These are phyloP conservation scores for Tolypocladium album DNA, from an alignment of 2,329 filamentous ascomycete genomes.

Conservation along the genomic window DNA sequence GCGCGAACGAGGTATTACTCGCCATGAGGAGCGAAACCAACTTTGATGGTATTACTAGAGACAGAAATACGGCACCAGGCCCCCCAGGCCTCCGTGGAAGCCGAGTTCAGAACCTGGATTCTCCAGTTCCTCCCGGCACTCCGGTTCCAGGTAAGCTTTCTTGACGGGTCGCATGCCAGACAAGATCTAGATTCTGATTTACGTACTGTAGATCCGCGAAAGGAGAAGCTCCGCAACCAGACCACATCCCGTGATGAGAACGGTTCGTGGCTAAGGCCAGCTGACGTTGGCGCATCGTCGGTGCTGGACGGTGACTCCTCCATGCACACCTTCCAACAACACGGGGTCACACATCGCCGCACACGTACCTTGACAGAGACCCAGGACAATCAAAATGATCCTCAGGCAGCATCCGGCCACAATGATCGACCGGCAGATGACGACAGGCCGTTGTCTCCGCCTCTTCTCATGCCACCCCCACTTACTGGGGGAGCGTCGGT, in stretches of 20 bases:
- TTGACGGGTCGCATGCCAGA: not conserved
- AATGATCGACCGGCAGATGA: not conserved
- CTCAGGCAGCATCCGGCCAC: not conserved
- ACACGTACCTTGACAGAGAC: not conserved
- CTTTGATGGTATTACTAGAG: slow-evolving; percentile 29
- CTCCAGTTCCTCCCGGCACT: slow-evolving; percentile 36
- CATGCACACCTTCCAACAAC: not conserved
- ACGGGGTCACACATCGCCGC: not conserved
- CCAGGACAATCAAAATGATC: not conserved
- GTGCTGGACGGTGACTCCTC: not conserved
- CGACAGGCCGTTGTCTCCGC: slow-evolving; percentile 2
- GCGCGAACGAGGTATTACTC: slow-evolving; percentile 72
- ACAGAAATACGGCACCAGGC: slow-evolving; percentile 20
- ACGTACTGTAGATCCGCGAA: slow-evolving; percentile 17
- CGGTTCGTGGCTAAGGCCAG: not conserved
- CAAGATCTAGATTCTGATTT: slow-evolving; percentile 7
- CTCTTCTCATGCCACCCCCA: slow-evolving; percentile 39
- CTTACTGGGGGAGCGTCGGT: slow-evolving; percentile 21
- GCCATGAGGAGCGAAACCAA: slow-evolving; percentile 61
- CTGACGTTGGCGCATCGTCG: not conserved
- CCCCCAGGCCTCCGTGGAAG: slow-evolving; percentile 29
- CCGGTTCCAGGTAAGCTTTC: slow-evolving; percentile 31
- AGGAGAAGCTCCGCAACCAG: slow-evolving; percentile 15
- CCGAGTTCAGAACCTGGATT: slow-evolving; percentile 45
- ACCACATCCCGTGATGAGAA: not conserved